These are phyloP conservation scores for Trichoderma reesei DNA, from an alignment of 495 filamentous ascomycete genomes.

Conservation along the genomic window DNA sequence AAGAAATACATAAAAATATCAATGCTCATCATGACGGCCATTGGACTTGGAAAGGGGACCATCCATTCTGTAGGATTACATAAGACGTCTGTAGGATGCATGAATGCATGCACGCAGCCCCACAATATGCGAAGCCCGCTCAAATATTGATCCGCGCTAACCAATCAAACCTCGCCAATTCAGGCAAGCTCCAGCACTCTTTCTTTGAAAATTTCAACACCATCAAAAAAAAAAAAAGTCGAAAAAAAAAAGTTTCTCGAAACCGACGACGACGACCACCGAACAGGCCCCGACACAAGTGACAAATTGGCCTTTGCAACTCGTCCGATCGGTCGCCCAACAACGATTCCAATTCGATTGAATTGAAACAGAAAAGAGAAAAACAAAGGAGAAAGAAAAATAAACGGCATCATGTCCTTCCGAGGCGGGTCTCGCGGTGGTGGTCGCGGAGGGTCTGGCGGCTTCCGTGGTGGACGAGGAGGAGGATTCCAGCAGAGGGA, in stretches of 20 bases:
- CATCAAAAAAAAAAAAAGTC: neutral
- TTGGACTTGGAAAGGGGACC: too few relatives aligned
- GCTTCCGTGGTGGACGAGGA: constrained; percentile 29
- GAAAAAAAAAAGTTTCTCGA: constrained; percentile 7
- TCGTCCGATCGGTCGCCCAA: too few relatives aligned
- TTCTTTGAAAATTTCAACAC: constrained; percentile 11
- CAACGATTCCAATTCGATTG: too few relatives aligned
- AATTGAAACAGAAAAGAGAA: neutral
- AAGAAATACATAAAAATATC: too few relatives aligned
- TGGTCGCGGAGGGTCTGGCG: constrained; percentile 13
- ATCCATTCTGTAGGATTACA: too few relatives aligned
- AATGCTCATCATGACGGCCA: too few relatives aligned
- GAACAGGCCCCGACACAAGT: neutral
- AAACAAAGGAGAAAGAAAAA: neutral
- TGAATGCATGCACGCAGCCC: neutral
- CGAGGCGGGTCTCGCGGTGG: constrained; percentile 28
- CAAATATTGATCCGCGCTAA: neutral
- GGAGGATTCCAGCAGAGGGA: constrained; percentile 45
- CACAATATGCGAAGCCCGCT: neutral
- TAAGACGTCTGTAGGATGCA: too few relatives aligned
- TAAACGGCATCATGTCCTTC: constrained; percentile 9
- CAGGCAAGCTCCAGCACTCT: constrained; percentile 5
- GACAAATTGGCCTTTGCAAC: constrained; percentile 5
- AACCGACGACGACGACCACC: neutral
- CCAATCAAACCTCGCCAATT: constrained; percentile 11